Evolutionary conservation across 805 yeast species (phyloP).

Genomic region (Sporopachydermia lactativora): DNA sequence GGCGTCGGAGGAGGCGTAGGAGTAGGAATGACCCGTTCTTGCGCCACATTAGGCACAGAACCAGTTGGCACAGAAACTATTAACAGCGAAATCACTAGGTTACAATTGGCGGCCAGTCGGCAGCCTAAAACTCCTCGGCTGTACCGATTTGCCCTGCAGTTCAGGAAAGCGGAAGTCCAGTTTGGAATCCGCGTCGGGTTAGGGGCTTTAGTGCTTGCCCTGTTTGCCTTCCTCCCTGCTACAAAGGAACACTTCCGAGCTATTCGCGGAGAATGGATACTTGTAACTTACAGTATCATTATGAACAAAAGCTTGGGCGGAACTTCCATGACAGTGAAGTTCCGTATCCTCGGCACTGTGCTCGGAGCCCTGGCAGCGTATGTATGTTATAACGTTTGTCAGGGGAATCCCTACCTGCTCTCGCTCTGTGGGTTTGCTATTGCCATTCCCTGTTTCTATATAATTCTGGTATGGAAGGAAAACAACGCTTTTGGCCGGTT

Average conservation of each 20-base stretch:
- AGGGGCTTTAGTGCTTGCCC: conserved; percentile 54
- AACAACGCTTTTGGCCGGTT: conserved; percentile 50
- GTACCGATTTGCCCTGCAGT: conserved; percentile 26
- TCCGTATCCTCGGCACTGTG: conserved; percentile 45
- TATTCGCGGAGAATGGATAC: conserved; percentile 78
- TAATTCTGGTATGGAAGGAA: conserved; percentile 26
- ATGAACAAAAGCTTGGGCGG: conserved; percentile 82
- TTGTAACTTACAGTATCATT: conserved; percentile 69
- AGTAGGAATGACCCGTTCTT: too few species aligned
- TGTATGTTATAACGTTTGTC: conserved; percentile 40
- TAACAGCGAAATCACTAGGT: background rate
- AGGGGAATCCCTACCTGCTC: conserved; percentile 38
- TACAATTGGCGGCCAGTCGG: background rate
- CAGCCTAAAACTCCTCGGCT: background rate
- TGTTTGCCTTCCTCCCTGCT: conserved; percentile 49
- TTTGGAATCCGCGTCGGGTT: conserved; percentile 70
- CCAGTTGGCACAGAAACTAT: background rate
- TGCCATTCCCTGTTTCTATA: conserved; percentile 27
- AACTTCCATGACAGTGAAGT: conserved; percentile 62
- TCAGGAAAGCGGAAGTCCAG: conserved; percentile 54
- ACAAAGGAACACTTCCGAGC: conserved; percentile 39
- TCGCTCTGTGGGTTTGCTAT: conserved; percentile 26
- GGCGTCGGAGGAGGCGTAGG: conserved; percentile 1
- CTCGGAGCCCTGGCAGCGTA: conserved; percentile 56
- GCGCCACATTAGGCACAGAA: too few species aligned